Evolutionary conservation across 371 early-diverging fungal species (phyloP), one percentile per base, ranked within the genome.

Genomic region (Circinella umbellata): DNA sequence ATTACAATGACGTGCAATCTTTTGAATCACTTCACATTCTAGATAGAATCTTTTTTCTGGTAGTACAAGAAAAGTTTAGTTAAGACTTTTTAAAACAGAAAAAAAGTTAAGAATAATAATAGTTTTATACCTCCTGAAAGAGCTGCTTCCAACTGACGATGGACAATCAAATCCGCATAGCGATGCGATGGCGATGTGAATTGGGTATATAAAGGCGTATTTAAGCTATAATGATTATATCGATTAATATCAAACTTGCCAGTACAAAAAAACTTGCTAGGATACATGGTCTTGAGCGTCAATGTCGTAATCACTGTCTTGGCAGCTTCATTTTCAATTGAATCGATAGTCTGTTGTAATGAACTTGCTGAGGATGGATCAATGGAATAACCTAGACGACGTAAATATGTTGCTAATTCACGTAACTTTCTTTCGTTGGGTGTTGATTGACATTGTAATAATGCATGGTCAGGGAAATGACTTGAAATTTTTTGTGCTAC

Each of bases 141-240:
- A 10, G 69, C 66, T 4, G 75, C 73, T 35, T 82, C 79, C 14
- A 93, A 67, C 61, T 87, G 85, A 8, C 98, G 91, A 72, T 99
- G 99, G 0, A 99, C 98, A 57, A 99, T 77, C 36, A 97, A 78
- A 79, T 98, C 98, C n/a, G 98, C 92, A 76, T 97, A 98, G 62
- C 98, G 86, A 18, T 96, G 90, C 34, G 97, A 95, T 1, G 99
- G 99, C 6, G 93, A 94, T 4, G 95, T 93, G 77, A 96, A 96
- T 74, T 96, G 94, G 0, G 96, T 95, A 76, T 94, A 96, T 42
- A 94, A 78, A 0, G 88, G 91, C 3, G 87, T 83, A 60, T 88
- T 87, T 46, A 93, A 80, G 0, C 91, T 86, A 65, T 94, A 95
- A 74, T 95, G 96, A 51, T 76, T 76, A 66, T 84, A 90, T 5